Conservation (phyloP, 192 early-diverging fungal genomes). For the Paraglomus occultum region DNA sequence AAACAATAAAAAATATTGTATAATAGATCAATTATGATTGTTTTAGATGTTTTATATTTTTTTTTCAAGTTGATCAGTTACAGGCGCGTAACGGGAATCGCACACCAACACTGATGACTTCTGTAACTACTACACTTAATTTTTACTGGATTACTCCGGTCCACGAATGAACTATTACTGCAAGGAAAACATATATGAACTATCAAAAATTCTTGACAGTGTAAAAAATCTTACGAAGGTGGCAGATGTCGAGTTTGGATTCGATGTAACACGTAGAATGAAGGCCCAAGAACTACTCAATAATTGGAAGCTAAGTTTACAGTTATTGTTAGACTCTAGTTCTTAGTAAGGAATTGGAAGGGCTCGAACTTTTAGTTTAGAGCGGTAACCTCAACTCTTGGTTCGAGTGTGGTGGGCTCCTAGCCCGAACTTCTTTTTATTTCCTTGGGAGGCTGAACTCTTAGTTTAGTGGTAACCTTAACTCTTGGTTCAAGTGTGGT, state of each 20-base stretch:
- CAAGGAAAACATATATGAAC: slow-evolving; percentile 13
- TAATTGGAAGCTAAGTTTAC: slow-evolving; percentile 20
- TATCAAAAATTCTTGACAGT: slow-evolving; percentile 17
- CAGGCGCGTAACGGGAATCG: too few relatives aligned
- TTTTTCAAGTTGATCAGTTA: too few relatives aligned
- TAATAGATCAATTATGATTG: too few relatives aligned
- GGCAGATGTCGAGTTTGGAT: not conserved
- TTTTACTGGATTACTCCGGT: slow-evolving; percentile 14
- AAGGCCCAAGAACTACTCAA: slow-evolving; percentile 20
- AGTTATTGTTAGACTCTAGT: slow-evolving; percentile 12
- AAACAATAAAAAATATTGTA: too few relatives aligned
- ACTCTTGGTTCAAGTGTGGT: slow-evolving; percentile 15
- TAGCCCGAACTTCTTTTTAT: slow-evolving; percentile 13
- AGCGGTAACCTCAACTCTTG: slow-evolving; percentile 20
- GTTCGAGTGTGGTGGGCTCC: slow-evolving; percentile 13
- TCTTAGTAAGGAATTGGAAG: slow-evolving; percentile 16
- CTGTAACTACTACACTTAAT: slow-evolving; percentile 5
- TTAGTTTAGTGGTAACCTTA: slow-evolving; percentile 15
- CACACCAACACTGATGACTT: too few relatives aligned
- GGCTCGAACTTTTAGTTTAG: slow-evolving; percentile 19
- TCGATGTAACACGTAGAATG: slow-evolving; percentile 9
- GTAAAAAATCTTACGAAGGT: slow-evolving; percentile 1
- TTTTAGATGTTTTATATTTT: too few relatives aligned
- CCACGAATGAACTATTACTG: slow-evolving; percentile 16
- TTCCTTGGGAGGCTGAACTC: slow-evolving; percentile 19